Percentiles rank a stretch among this genome's conserved stretches.
These are phyloP conservation scores for Neurospora sp. DNA, from an alignment of 2,329 filamentous ascomycete genomes.

Conservation along the genomic window DNA sequence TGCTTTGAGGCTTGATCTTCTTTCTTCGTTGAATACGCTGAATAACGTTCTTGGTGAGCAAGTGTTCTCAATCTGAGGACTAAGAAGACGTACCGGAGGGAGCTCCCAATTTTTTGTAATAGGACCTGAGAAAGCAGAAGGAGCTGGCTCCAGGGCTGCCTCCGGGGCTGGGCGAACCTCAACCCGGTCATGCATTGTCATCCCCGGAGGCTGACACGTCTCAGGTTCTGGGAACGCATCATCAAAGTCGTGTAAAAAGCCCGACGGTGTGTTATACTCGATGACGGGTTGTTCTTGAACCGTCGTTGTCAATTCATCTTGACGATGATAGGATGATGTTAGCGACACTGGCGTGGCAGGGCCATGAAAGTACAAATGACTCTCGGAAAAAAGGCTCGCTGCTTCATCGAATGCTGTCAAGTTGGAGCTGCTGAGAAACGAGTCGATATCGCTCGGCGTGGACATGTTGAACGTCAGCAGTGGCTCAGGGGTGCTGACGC, in stretches of 20 bases:
- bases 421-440: neutral
- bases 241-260: neutral
- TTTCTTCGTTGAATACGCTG: conserved; percentile 7
- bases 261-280: neutral
- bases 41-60: neutral
- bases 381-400: neutral
- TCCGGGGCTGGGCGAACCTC: neutral
- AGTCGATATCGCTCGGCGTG: neutral
- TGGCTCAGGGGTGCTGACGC: neutral
- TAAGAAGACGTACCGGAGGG: neutral
- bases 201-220: neutral
- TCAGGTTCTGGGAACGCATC: neutral
- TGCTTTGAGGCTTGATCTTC: conserved; percentile 1
- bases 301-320: neutral
- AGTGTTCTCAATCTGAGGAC: neutral
- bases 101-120: conserved; percentile 6
- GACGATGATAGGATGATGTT: neutral
- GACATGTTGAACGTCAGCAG: neutral
- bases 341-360: neutral
- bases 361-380: neutral
- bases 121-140: neutral
- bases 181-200: neutral
- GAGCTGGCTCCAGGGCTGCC: neutral
- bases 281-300: neutral
- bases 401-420: neutral